Evolutionary conservation across 768 basidiomycete species (phyloP).

Genomic region (Lactifluus piperatus): DNA sequence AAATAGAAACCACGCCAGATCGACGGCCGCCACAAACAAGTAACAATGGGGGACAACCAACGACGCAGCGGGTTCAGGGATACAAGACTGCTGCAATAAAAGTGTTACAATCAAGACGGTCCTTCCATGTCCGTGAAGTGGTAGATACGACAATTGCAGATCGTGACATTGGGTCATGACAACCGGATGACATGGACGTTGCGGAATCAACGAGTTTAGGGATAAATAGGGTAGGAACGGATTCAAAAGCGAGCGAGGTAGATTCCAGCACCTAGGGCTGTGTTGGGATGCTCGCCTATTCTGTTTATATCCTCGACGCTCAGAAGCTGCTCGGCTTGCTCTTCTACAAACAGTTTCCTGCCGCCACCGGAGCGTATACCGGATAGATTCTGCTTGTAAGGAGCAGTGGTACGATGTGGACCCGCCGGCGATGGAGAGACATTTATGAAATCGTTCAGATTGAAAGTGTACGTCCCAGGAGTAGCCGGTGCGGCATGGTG

Average conservation of each 20-base stretch:
- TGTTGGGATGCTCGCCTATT: slow-evolving; percentile 11
- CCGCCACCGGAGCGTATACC: slow-evolving; percentile 18
- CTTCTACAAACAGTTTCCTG: slow-evolving; percentile 20
- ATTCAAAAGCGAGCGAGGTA: slow-evolving; percentile 18
- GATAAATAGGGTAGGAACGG: slow-evolving; percentile 11
- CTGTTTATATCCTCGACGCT: slow-evolving; percentile 11
- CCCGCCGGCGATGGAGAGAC: slow-evolving; percentile 21
- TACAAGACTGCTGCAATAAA: slow-evolving; percentile 12
- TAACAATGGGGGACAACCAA: slow-evolving; percentile 1
- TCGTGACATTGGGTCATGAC: slow-evolving; percentile 16
- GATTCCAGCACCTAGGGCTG: slow-evolving; percentile 20
- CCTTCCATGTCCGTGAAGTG: slow-evolving; percentile 20
- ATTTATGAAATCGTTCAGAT: slow-evolving; percentile 22
- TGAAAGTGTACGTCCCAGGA: slow-evolving; percentile 21
- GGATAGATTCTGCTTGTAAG: slow-evolving; percentile 16
- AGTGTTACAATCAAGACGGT: slow-evolving; percentile 19
- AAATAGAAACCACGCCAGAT: slow-evolving; percentile 10
- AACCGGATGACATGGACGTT: slow-evolving; percentile 13
- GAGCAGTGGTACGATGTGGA: slow-evolving; percentile 8
- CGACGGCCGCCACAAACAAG: slow-evolving; percentile 1
- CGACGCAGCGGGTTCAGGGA: slow-evolving; percentile 7
- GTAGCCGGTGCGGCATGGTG: slow-evolving; percentile 16
- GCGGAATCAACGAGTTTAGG: slow-evolving; percentile 14
- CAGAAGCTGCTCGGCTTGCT: slow-evolving; percentile 13
- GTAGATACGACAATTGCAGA: slow-evolving; percentile 23